Base-by-base conservation (phyloP, 805 yeast species). In the Naumovozyma dairenensis region DNA sequence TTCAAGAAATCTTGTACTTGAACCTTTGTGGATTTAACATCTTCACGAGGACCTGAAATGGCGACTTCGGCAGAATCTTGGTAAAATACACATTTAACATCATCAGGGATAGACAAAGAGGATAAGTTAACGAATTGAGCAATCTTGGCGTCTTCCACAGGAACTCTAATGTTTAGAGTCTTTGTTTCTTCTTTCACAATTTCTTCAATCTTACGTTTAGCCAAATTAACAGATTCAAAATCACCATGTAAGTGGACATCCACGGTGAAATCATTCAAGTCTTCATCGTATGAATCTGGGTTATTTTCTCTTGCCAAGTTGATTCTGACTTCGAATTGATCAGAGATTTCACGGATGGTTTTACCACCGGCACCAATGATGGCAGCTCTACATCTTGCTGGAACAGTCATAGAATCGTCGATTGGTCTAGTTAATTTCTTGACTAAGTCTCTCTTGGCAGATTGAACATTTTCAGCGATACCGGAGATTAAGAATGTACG, bases 301-400 rank as follows among this genome's bases (percentile, higher is more conserved):
- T 53, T 53, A 13, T 44, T 44, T 20, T 49, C 53, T 39, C 48
- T 50, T n/a, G 53, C 50, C 33, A 56, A 63, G 32, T 76, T 80
- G 48, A 87, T 77, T 48, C 82, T 82, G 45, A 87, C 74, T 45
- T 69, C 80, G 32, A 74, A 78, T 31, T 82, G 71, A 34, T 71
- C 80, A 31, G 81, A 68, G 43, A 87, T 82, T 38, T 92, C 87
- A 56, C 76, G 82, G 59, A 87, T 72, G 40, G 69, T 79, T 47
- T 69, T 72, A 55, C 97, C 97, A 55, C 79, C 82, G 28, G 87
- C 70, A 38, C 97, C 97, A 60, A 87, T 87, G 38, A 87, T 73
- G 32, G 73, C 71, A 6, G 93, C 71, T 59, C 92, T 73, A 38
- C 83, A 69, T 45, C 72, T 73, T 10, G 87, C 72, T 21, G 97